Base-by-base conservation (phyloP, 768 basidiomycete species). In the Phanerochaete sordida region DNA sequence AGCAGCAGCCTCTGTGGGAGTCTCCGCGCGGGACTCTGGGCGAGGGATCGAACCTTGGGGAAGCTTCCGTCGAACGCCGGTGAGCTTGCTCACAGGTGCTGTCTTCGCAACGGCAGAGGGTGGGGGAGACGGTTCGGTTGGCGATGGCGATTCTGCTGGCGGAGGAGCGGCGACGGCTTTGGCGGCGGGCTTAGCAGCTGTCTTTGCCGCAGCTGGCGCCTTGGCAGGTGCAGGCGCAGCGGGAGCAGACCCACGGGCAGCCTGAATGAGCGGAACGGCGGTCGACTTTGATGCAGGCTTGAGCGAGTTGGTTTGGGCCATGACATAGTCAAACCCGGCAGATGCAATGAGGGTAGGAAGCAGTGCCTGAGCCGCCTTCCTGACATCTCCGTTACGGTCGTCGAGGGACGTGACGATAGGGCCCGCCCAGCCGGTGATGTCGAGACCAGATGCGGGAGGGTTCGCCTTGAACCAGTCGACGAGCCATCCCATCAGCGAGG, bases 231-330 rank as follows among this genome's bases (percentile, higher is more conserved):
- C 58, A 4, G 73, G 68, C 9, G 82, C 79, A 44, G 73, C 69
- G n/a, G 78, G 64, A 12, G 83, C 79, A 39, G 71, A 64, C 1
- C 75, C 77, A 24, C 86, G 84, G 31, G 94, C 93, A 12, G 90
- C 88, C 70, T 97, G 91, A 60, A 99, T 93, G 35, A 98, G 78
- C 11, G 95, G 95, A 11, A 90, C 74, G 6, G 94, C 92, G 28
- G 89, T 88, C 45, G 84, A 76, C 57, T 88, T 87, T 11, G 95
- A 95, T 0, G 97, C 97, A 28, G 96, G 90, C 70, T 98, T 99
- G 61, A 99, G 78, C 0, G 86, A 84, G 62, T 82, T 86, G 12
- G 94, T 90, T 73, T 94, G 88, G 35, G 91, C 86, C 79, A 97
- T 79, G 52, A 98, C 87, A 66, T 85, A 85, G 64, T 94, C 91